Evolutionary conservation across 139 green algal species (phyloP), one percentile per base, ranked within the genome.

Genomic region (Eudorina sp.): DNA sequence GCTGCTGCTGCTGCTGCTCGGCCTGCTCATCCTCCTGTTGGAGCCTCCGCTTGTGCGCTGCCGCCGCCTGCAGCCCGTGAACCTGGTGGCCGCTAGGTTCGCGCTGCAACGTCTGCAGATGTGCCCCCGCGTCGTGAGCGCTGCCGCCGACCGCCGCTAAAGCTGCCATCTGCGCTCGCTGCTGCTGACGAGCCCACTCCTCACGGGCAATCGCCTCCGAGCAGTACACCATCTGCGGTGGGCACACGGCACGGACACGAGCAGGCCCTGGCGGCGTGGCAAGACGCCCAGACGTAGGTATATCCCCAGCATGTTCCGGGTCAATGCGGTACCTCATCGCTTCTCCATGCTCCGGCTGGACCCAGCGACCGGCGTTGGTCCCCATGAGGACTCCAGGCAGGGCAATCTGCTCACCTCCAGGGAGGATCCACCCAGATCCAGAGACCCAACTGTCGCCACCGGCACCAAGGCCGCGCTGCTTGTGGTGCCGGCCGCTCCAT

Each of bases 381-480:
- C n/a, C n/a, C n/a, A n/a, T n/a, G n/a, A n/a, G n/a, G n/a, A n/a
- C n/a, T n/a, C n/a, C n/a, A n/a, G n/a, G n/a, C n/a, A n/a, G n/a
- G n/a, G n/a, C n/a, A n/a, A n/a, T 14, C 29, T 13, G 21, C 76
- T 4, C 75, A 94, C 80, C 85, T 98, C 93, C 51, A 98, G 75
- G 0, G 96, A 98, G 0, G 96, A 97, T 2, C 96, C 96, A 0
- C 96, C 96, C 29, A 98, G 83, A 74, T 98, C 96, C 36, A 98
- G 89, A 0, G 91, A 86, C 0, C 96, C 96, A n/a, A 78, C 62
- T 25, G 60, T 86, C 0, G 38, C 55, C 38, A 48, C 25, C 36
- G 43, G 29, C 31, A 41, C 18, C 74, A 13, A 45, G 45, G 19
- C 31, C 74, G 19, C n/a, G n/a, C n/a, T n/a, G n/a, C n/a, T n/a